Conservation (phyloP, 2,329 filamentous ascomycete species). For the Fusarium tanahbumbuense region DNA sequence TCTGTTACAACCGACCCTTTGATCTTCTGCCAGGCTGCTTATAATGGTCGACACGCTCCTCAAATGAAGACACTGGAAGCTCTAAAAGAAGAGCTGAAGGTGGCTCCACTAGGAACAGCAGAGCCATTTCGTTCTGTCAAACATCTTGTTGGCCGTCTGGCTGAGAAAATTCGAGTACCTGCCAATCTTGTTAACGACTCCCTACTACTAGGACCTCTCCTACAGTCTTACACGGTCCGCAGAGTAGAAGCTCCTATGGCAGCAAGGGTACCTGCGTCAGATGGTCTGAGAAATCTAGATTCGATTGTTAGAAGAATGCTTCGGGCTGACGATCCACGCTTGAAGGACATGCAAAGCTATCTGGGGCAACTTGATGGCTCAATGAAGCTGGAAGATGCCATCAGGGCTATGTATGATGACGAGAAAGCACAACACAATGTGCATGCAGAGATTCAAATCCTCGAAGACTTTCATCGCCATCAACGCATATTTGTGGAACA, state of each 20-base stretch:
- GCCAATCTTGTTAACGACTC: constrained; percentile 53
- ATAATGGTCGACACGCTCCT: constrained; percentile 23
- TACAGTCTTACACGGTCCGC: constrained; percentile 48
- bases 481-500: constrained; percentile 51
- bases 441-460: constrained; percentile 43
- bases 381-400: not conserved
- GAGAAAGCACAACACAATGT: constrained; percentile 42
- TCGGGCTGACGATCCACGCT: constrained; percentile 1
- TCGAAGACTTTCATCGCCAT: constrained; percentile 58
- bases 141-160: constrained; percentile 60
- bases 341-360: not conserved
- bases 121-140: constrained; percentile 46
- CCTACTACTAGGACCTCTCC: constrained; percentile 45
- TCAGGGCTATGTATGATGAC: constrained; percentile 17
- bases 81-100: constrained; percentile 13
- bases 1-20: not conserved
- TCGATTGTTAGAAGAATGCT: constrained; percentile 51
- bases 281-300: constrained; percentile 46
- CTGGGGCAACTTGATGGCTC: constrained; percentile 6
- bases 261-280: constrained; percentile 39
- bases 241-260: constrained; percentile 24
- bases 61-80: constrained; percentile 26
- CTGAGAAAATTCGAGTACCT: constrained; percentile 55
- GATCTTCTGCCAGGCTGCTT: constrained; percentile 23
- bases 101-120: not conserved